phyloP scores from a whole-genome alignment of 495 filamentous ascomycete genomes.

The Lophium mytilinum region DNA sequence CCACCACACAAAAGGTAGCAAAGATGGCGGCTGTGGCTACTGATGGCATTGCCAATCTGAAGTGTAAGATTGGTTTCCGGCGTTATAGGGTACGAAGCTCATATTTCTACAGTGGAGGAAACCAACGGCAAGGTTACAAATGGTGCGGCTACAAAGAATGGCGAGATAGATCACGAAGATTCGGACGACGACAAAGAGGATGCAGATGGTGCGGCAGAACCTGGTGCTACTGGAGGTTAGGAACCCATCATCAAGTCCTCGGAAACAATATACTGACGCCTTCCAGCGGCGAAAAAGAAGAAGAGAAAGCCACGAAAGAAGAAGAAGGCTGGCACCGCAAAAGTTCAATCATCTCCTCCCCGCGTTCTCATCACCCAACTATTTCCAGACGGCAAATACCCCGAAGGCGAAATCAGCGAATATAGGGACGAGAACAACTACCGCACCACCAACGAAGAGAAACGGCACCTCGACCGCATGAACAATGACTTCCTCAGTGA shows the following conservation, averaged over 20 bases:
- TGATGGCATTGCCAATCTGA: constrained; percentile 21
- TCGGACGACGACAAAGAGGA: constrained; percentile 37
- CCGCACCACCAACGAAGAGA: constrained; percentile 80
- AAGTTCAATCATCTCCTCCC: constrained; percentile 56
- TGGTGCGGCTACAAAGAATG: constrained; percentile 13
- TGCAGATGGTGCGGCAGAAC: constrained; percentile 25
- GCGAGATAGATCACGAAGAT: constrained; percentile 31
- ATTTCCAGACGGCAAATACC: constrained; percentile 67
- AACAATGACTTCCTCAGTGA: constrained; percentile 66
- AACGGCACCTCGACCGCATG: constrained; percentile 67
- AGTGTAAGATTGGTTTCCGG: constrained; percentile 10
- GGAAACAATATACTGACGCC: background rate
- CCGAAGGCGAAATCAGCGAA: constrained; percentile 74
- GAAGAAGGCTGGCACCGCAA: constrained; percentile 25
- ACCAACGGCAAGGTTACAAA: constrained; percentile 16
- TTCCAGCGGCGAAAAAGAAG: constrained; percentile 43
- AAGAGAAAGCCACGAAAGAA: constrained; percentile 43
- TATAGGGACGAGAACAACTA: constrained; percentile 67
- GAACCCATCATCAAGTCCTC: background rate
- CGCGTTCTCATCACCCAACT: constrained; percentile 66
- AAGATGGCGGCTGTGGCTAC: constrained; percentile 23
- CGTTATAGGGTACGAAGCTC: background rate
- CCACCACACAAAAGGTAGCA: background rate
- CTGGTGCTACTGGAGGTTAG: constrained; percentile 21
- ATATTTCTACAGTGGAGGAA: constrained; percentile 15